Percentiles rank a stretch among this genome's conserved stretches.
Evolutionary conservation across 495 filamentous ascomycete species (phyloP).

Genomic region (Sabuloglossum arenarium): DNA sequence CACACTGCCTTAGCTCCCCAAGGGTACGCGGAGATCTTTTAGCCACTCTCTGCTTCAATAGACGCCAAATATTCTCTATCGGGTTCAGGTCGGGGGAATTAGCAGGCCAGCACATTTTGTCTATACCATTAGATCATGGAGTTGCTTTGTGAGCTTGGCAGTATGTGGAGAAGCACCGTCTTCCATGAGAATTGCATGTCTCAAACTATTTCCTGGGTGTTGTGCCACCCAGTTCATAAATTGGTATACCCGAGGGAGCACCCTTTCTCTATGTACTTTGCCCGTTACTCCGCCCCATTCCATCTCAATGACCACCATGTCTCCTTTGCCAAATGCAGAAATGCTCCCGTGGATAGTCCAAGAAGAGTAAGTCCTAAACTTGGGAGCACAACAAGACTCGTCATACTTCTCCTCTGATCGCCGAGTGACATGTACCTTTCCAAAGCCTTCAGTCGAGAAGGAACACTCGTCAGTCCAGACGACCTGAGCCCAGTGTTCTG

Average conservation of each 20-base stretch:
- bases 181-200: no score
- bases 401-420: slow-evolving; percentile 3
- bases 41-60: not conserved
- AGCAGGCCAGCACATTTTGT: not conserved
- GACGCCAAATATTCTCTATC: not conserved
- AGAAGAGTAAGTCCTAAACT: slow-evolving; percentile 1
- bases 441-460: slow-evolving; percentile 1
- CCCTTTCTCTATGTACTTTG: not conserved
- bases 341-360: slow-evolving; percentile 1
- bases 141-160: no score
- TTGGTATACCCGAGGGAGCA: not conserved
- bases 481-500: slow-evolving; percentile 2
- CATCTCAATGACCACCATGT: not conserved
- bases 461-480: slow-evolving; percentile 1
- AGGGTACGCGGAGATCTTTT: not conserved
- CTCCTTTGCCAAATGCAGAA: slow-evolving; percentile 2
- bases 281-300: slow-evolving; percentile 1
- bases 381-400: slow-evolving; percentile 3
- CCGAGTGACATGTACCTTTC: not conserved
- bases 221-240: slow-evolving; percentile 1
- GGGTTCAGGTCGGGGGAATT: not conserved
- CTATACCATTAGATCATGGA: no score
- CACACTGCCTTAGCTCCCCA: slow-evolving; percentile 2
- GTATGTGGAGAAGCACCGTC: no score
- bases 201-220: not conserved